Evolutionary conservation across 2,329 filamentous ascomycete genomes (phyloP).

Genomic region (Apiospora rasikravindrae): DNA sequence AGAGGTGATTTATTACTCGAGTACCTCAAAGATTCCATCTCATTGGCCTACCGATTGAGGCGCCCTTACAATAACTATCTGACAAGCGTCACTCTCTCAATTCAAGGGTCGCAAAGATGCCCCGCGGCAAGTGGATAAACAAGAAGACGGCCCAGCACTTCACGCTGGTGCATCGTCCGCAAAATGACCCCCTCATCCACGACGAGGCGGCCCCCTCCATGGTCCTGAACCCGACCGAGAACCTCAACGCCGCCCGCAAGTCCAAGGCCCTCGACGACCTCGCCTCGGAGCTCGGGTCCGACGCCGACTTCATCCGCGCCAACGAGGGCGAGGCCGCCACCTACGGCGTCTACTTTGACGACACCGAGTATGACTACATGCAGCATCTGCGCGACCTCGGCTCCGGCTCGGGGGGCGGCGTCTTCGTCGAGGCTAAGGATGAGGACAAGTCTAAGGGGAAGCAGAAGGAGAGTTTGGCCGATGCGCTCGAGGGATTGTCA

Average conservation of each 20-base stretch:
- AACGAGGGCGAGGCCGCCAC: constrained; percentile 97
- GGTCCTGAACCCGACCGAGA: constrained; percentile 76
- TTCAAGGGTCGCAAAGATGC: constrained; percentile 8
- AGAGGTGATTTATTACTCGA: not conserved
- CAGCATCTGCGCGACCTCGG: constrained; percentile 95
- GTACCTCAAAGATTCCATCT: not conserved
- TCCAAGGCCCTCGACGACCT: constrained; percentile 76
- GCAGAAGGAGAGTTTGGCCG: constrained; percentile 79
- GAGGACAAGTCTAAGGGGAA: constrained; percentile 75
- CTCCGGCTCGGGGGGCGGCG: constrained; percentile 70
- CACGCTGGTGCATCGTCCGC: constrained; percentile 91
- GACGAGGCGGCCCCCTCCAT: constrained; percentile 87
- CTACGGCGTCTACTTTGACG: constrained; percentile 93
- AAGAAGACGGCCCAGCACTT: constrained; percentile 95
- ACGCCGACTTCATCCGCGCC: constrained; percentile 69
- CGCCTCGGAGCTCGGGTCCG: constrained; percentile 73
- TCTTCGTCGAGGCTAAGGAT: constrained; percentile 75
- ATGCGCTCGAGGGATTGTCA: constrained; percentile 73
- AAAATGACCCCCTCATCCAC: constrained; percentile 97
- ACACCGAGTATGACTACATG: constrained; percentile 98
- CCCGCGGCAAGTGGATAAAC: constrained; percentile 47
- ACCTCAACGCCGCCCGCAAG: constrained; percentile 52
- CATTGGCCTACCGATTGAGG: too few relatives aligned
- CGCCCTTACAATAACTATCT: too few relatives aligned
- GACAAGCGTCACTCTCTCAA: not conserved